A percentile compares a stretch with the other conserved stretches of the same genome.
These are phyloP conservation scores for Cutaneotrichosporon dermatis DNA, from an alignment of 1,284 basidiomycete species.

Conservation along the genomic window DNA sequence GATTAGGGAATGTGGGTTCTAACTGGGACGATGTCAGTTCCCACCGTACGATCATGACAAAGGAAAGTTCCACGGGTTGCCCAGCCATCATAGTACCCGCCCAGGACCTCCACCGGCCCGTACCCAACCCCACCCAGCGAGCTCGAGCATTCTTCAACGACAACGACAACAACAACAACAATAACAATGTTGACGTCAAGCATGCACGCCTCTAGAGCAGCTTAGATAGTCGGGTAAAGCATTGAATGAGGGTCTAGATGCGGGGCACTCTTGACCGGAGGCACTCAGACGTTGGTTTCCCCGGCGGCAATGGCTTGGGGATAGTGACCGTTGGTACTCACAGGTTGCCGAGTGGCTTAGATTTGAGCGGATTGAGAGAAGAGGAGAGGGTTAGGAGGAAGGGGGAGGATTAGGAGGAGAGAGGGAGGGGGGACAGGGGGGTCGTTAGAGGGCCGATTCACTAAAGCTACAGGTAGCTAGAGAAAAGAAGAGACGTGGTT, in stretches of 20 bases:
- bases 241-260: not conserved
- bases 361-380: not conserved
- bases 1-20: constrained; percentile 6
- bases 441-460: constrained; percentile 9
- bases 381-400: not conserved
- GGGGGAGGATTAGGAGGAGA: constrained; percentile 5
- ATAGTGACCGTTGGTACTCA: constrained; percentile 2
- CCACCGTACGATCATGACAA: not conserved
- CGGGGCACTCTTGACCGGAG: not conserved
- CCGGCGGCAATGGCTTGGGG: constrained; percentile 2
- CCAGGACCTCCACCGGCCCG: no score
- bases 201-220: no score
- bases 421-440: constrained; percentile 5
- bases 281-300: constrained; percentile 1
- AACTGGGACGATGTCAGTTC: not conserved
- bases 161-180: not conserved
- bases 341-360: constrained; percentile 3
- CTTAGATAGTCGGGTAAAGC: not conserved
- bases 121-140: not conserved
- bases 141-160: not conserved
- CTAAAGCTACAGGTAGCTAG: constrained; percentile 23
- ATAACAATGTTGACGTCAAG: not conserved
- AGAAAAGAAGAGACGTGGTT: constrained; percentile 1
- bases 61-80: not conserved
- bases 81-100: not conserved